Percentiles rank a stretch among this genome's conserved stretches.
phyloP scores from a whole-genome alignment of 208 protist genomes.

The Naegleria lovaniensis region DNA sequence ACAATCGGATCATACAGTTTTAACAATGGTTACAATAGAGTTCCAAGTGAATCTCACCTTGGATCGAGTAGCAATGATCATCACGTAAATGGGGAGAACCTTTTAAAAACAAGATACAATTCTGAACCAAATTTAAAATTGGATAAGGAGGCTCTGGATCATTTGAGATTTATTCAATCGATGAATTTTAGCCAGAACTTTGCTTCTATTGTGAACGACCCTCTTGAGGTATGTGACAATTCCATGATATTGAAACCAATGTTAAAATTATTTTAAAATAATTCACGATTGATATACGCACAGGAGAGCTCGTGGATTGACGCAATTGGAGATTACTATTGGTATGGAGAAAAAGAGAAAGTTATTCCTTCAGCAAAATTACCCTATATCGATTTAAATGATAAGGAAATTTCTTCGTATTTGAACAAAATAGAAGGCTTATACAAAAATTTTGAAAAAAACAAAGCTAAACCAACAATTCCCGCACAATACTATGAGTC shows the following conservation, averaged over 20 bases:
- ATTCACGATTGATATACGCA: no score
- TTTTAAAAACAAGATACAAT: not conserved
- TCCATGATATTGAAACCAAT: not conserved
- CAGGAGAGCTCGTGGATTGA: not conserved
- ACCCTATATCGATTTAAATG: not conserved
- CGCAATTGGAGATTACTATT: not conserved
- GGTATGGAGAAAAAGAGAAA: not conserved
- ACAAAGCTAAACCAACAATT: not conserved
- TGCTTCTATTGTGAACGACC: not conserved
- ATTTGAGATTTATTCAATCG: not conserved
- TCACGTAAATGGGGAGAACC: not conserved
- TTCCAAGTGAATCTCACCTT: not conserved
- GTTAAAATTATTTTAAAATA: not conserved
- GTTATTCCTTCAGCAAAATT: not conserved
- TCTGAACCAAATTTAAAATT: not conserved
- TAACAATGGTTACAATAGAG: not conserved
- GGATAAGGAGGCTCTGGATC: not conserved
- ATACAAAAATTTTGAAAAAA: not conserved
- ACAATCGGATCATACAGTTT: no score
- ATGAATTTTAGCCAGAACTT: not conserved
- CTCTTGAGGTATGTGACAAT: not conserved
- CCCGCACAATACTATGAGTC: not conserved
- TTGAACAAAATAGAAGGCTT: not conserved
- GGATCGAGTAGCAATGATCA: not conserved
- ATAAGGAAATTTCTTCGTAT: not conserved